phyloP scores from a whole-genome alignment of 257 asterid genomes.

The Capsicum pubescens region DNA sequence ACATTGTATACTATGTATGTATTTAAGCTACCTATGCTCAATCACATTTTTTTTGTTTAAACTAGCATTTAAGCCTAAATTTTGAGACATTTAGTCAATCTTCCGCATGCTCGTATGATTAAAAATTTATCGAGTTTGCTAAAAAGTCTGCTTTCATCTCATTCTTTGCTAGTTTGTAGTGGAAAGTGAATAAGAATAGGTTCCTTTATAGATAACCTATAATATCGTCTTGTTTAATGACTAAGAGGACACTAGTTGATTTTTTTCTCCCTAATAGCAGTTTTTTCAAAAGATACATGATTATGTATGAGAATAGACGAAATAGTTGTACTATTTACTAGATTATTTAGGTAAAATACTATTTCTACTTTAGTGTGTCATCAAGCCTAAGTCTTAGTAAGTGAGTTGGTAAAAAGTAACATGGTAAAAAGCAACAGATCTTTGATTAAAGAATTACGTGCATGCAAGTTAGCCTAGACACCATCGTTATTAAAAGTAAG shows the following conservation, averaged over 20 bases:
- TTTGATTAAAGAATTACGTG: not conserved
- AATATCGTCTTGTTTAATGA: not conserved
- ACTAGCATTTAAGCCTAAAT: not conserved
- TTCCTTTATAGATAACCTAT: not conserved
- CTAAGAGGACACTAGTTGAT: not conserved
- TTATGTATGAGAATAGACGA: not conserved
- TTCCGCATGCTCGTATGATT: not conserved
- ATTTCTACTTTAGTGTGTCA: not conserved
- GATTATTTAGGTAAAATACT: constrained; percentile 15
- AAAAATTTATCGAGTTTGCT: not conserved
- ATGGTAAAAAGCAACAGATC: not conserved
- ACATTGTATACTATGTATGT: not conserved
- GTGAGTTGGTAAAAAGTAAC: not conserved
- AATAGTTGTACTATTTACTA: not conserved
- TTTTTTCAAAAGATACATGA: not conserved
- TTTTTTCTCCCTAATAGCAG: not conserved
- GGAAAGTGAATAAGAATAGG: not conserved
- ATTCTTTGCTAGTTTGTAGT: constrained; percentile 21
- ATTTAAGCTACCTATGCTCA: not conserved
- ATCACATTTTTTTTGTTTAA: not conserved
- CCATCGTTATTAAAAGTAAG: not conserved
- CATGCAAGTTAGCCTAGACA: not conserved
- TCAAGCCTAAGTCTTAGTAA: not conserved
- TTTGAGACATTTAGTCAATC: not conserved
- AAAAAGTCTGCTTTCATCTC: constrained; percentile 4